A percentile compares a stretch with the other conserved stretches of the same genome.
These are phyloP conservation scores for Arachnomyces sp. DNA, from an alignment of 2,329 filamentous ascomycete genomes.

Conservation along the genomic window DNA sequence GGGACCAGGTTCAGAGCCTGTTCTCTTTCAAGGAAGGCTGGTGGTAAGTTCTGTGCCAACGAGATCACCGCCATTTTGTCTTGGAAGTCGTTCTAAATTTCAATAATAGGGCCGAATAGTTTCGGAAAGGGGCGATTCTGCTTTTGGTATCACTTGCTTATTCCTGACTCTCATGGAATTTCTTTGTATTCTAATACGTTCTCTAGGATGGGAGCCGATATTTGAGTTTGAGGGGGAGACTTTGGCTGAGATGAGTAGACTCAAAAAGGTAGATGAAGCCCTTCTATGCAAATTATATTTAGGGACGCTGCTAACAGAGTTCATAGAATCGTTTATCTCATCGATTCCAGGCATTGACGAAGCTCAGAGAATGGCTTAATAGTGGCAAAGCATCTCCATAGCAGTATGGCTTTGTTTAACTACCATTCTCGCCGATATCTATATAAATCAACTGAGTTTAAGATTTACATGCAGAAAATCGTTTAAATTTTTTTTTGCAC, in stretches of 20 bases:
- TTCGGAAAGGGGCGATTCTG: conserved; percentile 61
- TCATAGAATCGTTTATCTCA: no score
- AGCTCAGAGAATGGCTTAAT: no score
- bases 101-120: conserved; percentile 60
- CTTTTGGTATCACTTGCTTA: conserved; percentile 51
- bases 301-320: no score
- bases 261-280: conserved; percentile 1
- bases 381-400: no score
- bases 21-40: conserved; percentile 78
- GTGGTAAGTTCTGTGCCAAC: conserved; percentile 42
- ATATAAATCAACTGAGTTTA: no score
- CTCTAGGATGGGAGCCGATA: conserved; percentile 74
- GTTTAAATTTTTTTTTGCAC: no score
- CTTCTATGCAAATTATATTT: conserved; percentile 18
- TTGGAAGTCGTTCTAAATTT: neutral
- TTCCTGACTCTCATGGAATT: neutral
- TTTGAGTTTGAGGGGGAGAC: conserved; percentile 83
- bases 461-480: no score
- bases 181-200: conserved; percentile 9
- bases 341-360: no score
- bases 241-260: conserved; percentile 67
- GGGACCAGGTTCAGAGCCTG: conserved; percentile 66
- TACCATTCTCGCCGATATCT: no score
- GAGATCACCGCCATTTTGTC: neutral
- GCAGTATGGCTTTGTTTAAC: no score